Base-by-base conservation (phyloP, 495 filamentous ascomycete genomes). In the Articulospora tetracladia region DNA sequence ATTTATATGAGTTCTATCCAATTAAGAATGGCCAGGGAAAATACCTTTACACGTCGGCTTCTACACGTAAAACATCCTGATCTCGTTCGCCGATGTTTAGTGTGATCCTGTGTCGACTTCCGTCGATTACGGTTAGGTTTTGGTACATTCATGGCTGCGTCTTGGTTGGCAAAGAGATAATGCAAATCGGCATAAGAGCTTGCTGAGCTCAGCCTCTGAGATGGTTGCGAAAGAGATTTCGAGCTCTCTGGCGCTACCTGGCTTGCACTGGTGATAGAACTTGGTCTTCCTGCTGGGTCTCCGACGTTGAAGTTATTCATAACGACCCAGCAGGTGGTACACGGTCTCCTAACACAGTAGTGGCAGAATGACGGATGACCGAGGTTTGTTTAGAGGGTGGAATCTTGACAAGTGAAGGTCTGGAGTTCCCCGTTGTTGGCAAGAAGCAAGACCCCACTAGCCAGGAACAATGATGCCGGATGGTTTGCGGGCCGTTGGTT, bases 21-120 rank as follows among this genome's bases (percentile, higher is more conserved):
- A 46, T 25, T 15, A 34, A 46, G 7, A 34, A 3, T 60, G 24
- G 4, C 19, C n/a, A 47, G 22, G 44, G 53, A 54, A 56, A 44
- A 54, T 79, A 91, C 90, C 84, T 98, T 98, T 57, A 98, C 92
- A 64, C 94, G 81, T 48, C 94, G 83, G 59, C 85, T 83, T 66
- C 94, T 84, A 70, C 94, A 98, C 15, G 94, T 98, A 73, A 89
- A 96, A 74, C 94, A 98, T 32, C 94, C 94, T 58, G 90, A 96
- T 62, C 94, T 80, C 48, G 94, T 97, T 61, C 94, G 86, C 52
- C 93, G 88, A 68, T 97, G 93, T 70, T 97, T 98, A 65, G 96
- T 89, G 64, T 90, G 86, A 57, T 97, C 81, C 4, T 81, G 73
- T n/a, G 77, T 72, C 15, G 81, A 81, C 60, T 83, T 83, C 58